Evolutionary conservation across 495 filamentous ascomycete species (phyloP), one percentile per base, ranked within the genome.

Genomic region (Rostrohypoxylon terebratum): DNA sequence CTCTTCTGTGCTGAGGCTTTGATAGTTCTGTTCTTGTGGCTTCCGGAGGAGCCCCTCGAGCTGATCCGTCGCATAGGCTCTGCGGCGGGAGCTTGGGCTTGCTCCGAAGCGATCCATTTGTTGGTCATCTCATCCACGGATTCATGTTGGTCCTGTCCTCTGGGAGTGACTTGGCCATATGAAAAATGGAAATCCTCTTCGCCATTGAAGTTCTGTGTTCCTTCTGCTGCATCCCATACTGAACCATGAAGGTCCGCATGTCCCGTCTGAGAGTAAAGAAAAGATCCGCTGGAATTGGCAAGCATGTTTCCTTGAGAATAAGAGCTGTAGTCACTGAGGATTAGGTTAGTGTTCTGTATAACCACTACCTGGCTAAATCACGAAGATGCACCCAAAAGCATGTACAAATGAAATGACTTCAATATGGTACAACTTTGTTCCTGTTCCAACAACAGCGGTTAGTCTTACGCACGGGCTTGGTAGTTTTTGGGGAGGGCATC

Each of bases 201-300:
- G 79, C 81, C 83, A 69, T 80, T 81, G 71, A 84, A 85, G 82
- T 83, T 84, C 83, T 86, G 83, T 84, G 82, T 74, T 68, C 82
- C 84, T 84, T 85, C 83, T 76, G 77, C 78, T 81, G 84, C 63
- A 61, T 84, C 84, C 84, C 84, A 86, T 74, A 82, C 78, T 78
- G 82, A 80, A 82, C 84, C 78, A 64, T 72, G 71, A 20, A 83
- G 82, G 81, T 84, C 83, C 75, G 81, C 76, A 81, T 83, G 84
- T 84, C 80, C 83, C 80, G 84, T 84, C 60, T 86, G 84, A 82
- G 81, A 84, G 77, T 78, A 81, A 85, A 81, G 80, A 83, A 84
- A 84, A 83, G 77, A 83, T 81, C 72, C 83, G 68, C 79, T 81
- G 77, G 81, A 74, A 82, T 69, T 79, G 73, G 82, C 78, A 79